These are phyloP conservation scores for Saccharum officinarum DNA, from an alignment of 176 grass and related monocot species.

Conservation along the genomic window DNA sequence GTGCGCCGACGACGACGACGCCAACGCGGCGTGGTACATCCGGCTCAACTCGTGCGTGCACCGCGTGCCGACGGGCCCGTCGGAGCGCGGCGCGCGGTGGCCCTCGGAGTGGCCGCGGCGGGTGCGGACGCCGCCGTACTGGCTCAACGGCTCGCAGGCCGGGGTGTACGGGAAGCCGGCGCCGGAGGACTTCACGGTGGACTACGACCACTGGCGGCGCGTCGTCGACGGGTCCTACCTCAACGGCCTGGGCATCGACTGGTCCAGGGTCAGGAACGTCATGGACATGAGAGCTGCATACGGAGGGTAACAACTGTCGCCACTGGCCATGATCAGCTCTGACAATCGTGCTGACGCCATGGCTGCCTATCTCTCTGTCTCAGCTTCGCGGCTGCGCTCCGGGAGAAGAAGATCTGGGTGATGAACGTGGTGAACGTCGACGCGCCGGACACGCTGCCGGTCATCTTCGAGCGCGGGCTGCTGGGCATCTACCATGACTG, in stretches of 20 bases:
- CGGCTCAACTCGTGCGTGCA: conserved; percentile 89
- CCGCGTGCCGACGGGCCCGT: conserved; percentile 45
- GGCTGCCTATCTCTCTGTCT: not conserved
- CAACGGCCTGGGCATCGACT: conserved; percentile 75
- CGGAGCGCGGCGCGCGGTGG: conserved; percentile 63
- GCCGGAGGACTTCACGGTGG: conserved; percentile 66
- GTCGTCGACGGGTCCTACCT: conserved; percentile 75
- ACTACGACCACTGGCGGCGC: conserved; percentile 72
- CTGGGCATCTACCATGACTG: conserved; percentile 98
- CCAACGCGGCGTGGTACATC: conserved; percentile 87
- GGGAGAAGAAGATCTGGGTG: conserved; percentile 80
- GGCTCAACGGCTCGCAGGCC: conserved; percentile 59
- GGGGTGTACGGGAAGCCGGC: conserved; percentile 79
- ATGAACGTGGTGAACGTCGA: conserved; percentile 95
- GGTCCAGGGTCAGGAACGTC: conserved; percentile 88
- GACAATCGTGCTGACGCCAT: not conserved
- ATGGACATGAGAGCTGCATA: conserved; percentile 99
- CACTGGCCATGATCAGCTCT: not conserved
- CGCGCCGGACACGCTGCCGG: conserved; percentile 77
- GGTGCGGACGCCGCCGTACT: conserved; percentile 59
- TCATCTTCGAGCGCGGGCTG: conserved; percentile 92
- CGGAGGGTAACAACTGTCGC: conserved; percentile 61
- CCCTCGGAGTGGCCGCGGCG: conserved; percentile 68
- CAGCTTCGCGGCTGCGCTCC: conserved; percentile 80
- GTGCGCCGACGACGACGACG: conserved; percentile 84